A percentile compares a stretch with the other conserved stretches of the same genome.
Evolutionary conservation across 495 filamentous ascomycete species (phyloP).

Genomic region (Paragyromitra xinjiangensis): DNA sequence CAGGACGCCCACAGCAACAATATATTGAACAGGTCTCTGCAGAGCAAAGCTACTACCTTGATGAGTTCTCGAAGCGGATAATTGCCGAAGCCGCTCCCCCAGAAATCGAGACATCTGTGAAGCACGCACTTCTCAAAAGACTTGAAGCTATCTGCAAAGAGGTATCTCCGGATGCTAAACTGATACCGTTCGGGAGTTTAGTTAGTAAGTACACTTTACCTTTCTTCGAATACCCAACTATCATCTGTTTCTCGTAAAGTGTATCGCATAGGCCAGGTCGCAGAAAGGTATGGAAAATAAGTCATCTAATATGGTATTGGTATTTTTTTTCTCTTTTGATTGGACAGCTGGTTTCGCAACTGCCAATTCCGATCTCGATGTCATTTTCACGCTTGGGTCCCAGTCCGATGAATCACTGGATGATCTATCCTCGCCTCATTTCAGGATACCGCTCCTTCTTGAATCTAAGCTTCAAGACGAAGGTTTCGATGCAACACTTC

Average conservation of each 20-base stretch:
- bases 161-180: conserved; percentile 43
- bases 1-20: conserved; percentile 24
- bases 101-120: conserved; percentile 37
- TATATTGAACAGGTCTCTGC: conserved; percentile 39
- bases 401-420: conserved; percentile 22
- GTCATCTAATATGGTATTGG: conserved; percentile 48
- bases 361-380: conserved; percentile 57
- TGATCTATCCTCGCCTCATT: conserved; percentile 41
- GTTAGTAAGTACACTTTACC: conserved; percentile 53
- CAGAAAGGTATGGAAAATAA: conserved; percentile 25
- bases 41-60: conserved; percentile 45
- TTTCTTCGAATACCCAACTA: conserved; percentile 14
- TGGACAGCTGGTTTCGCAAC: conserved; percentile 57
- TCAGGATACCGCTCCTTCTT: conserved; percentile 42
- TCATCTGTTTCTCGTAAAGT: conserved; percentile 18
- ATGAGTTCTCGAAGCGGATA: conserved; percentile 49
- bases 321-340: conserved; percentile 42
- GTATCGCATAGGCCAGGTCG: conserved; percentile 20
- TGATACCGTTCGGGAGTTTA: conserved; percentile 56
- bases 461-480: conserved; percentile 66
- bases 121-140: conserved; percentile 46
- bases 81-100: conserved; percentile 47
- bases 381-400: conserved; percentile 51
- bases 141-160: conserved; percentile 51
- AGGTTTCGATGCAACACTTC: conserved; percentile 73